Base-by-base conservation (phyloP, 208 protist genomes). In the Trypanosomatidae sp. region DNA sequence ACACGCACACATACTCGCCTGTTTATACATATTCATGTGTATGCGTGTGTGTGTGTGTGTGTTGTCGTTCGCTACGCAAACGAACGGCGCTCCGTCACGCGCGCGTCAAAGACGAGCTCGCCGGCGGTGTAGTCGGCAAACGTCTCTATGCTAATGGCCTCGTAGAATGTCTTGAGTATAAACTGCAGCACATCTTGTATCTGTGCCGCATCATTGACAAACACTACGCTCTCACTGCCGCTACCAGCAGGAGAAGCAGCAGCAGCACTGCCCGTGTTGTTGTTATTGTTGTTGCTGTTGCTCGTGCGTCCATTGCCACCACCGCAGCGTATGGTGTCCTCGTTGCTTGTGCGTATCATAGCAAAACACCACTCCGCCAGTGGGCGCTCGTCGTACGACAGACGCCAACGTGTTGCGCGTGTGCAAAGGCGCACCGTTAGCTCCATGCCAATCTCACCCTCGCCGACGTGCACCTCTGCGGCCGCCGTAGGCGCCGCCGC, bases 141-240 rank as follows among this genome's bases (percentile, higher is more conserved):
- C 2, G 61, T 78, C 33, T 83, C 68, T 54, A 80, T 68, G 28
- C 57, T 71, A 27, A 80, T 73, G 20, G 71, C 59, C 16, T 82
- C 55, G 39, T 80, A 75, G 53, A 69, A 76, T 16, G 62, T 58
- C 33, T 71, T 62, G 4, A 70, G 23, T n/a, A 89, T 79, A 46
- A 85, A 85, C n/a, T 75, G 60, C 24, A 89, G 24, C 27, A 82
- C 71, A 5, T 66, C 38, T 4, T 67, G 67, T 30, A 89, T 71
- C 35, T 89, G 64, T n/a, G 25, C 47, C 7, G 70, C 64, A 41
- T 85, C 63, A 47, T 85, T 79, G 25, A 70, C 61, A 11, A 66
- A 56, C 21, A 77, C 59, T 26, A 73, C 25, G 21, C 53, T 54
- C 6, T 43, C 56, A 8, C 47, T 46, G 1, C 43, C 28, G 25